Conservation (phyloP, 2,329 filamentous ascomycete genomes). For the Hypoxylon rubiginosum region DNA sequence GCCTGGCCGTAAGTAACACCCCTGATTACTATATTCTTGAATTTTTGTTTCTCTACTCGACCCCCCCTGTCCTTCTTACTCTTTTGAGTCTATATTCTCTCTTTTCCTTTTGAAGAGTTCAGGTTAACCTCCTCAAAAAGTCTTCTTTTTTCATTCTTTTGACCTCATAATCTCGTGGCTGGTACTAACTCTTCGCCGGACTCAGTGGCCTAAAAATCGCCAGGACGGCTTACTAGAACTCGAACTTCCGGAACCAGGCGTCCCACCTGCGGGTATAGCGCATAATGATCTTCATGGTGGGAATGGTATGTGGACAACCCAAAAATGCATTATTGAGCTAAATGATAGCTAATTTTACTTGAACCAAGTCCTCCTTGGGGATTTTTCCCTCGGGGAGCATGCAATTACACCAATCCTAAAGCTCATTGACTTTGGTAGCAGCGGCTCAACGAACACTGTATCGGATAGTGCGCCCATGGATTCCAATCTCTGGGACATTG, state of each 20-base stretch:
- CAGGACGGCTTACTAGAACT: not conserved
- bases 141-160: too few species aligned
- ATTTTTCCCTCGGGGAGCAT: conserved; percentile 12
- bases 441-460: not conserved
- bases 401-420: conserved; percentile 22
- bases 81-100: not conserved
- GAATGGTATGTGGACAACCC: conserved; percentile 18
- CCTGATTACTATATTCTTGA: not conserved
- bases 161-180: not conserved
- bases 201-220: conserved; percentile 24
- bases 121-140: too few species aligned
- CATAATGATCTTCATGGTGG: conserved; percentile 17
- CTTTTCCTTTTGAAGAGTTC: not conserved
- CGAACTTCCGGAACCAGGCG: conserved; percentile 14
- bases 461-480: too few species aligned
- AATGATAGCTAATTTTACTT: conserved; percentile 2
- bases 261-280: not conserved
- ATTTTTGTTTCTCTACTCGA: too few species aligned
- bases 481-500: conserved; percentile 20
- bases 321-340: not conserved
- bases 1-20: conserved; percentile 18
- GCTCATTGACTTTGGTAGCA: conserved; percentile 26
- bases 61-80: too few species aligned
- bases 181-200: conserved; percentile 9
- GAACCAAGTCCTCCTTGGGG: conserved; percentile 21